These are phyloP conservation scores for Ophiostoma populinum DNA, from an alignment of 2,329 filamentous ascomycete species.

Conservation along the genomic window DNA sequence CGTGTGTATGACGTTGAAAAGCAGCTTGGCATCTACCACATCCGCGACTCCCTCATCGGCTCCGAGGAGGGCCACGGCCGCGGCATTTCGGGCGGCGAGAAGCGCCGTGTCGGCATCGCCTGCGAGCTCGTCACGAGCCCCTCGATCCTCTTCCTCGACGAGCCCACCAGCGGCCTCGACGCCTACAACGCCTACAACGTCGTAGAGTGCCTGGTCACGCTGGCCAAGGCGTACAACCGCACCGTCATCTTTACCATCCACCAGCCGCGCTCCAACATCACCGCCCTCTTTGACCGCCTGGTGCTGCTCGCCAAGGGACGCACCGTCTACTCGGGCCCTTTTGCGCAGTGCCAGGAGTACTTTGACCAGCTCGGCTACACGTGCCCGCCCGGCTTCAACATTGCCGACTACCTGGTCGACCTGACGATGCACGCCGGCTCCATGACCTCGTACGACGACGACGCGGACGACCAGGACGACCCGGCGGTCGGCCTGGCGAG, in stretches of 20 bases:
- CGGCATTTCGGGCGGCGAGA: conserved; percentile 93
- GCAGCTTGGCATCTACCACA: conserved; percentile 86
- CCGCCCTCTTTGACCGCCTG: conserved; percentile 89
- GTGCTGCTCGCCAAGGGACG: conserved; percentile 76
- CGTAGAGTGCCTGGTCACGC: conserved; percentile 81
- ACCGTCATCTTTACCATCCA: conserved; percentile 98
- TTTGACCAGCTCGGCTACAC: conserved; percentile 85
- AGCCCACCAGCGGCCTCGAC: conserved; percentile 90
- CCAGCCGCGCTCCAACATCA: conserved; percentile 94
- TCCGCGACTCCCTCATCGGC: conserved; percentile 86
- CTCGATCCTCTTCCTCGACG: conserved; percentile 91
- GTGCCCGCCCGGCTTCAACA: conserved; percentile 94
- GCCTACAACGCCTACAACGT: conserved; percentile 98
- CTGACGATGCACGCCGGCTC: conserved; percentile 87
- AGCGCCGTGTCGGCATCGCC: conserved; percentile 87
- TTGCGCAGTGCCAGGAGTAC: conserved; percentile 74
- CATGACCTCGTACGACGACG: conserved; percentile 39
- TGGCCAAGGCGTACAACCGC: conserved; percentile 91
- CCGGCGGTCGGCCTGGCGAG: conserved; percentile 18
- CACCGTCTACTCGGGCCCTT: conserved; percentile 86
- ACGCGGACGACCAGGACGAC: conserved; percentile 38
- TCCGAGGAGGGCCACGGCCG: conserved; percentile 89
- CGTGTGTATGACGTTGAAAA: conserved; percentile 84
- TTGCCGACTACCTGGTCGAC: conserved; percentile 94
- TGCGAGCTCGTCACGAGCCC: conserved; percentile 96